A percentile compares a stretch with the other conserved stretches of the same genome.
Conservation (phyloP, 1,139 yeast genomes). For the Diutina ranongensis region DNA sequence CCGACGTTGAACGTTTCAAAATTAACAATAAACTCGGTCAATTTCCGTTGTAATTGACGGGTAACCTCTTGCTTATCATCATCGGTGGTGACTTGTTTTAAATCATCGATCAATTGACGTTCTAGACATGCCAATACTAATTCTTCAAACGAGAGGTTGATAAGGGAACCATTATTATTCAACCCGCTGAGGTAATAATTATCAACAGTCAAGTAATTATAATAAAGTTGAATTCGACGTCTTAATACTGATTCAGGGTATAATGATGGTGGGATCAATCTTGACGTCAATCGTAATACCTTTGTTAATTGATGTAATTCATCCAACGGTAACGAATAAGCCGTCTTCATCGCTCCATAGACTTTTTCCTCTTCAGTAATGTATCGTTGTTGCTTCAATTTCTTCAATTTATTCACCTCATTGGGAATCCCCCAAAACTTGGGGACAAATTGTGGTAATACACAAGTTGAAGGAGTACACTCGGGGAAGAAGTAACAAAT, state of each 20-base stretch:
- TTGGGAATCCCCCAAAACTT: constrained; percentile 19
- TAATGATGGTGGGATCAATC: constrained; percentile 24
- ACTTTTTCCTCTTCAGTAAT: not conserved
- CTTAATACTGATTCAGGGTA: constrained; percentile 30
- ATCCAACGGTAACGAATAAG: constrained; percentile 27
- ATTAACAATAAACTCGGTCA: constrained; percentile 23
- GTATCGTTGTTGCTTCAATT: constrained; percentile 5
- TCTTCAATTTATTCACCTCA: constrained; percentile 7
- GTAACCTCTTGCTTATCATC: constrained; percentile 9
- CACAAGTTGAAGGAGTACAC: constrained; percentile 60
- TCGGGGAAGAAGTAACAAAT: constrained; percentile 49
- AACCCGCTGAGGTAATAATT: constrained; percentile 34
- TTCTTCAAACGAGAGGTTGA: constrained; percentile 34
- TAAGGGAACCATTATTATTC: constrained; percentile 34
- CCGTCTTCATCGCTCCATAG: constrained; percentile 24
- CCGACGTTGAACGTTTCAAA: constrained; percentile 26
- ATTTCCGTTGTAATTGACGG: constrained; percentile 16
- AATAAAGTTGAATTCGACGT: constrained; percentile 25
- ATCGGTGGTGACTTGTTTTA: constrained; percentile 12
- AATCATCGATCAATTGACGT: constrained; percentile 30
- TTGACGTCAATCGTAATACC: constrained; percentile 26
- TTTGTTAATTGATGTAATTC: constrained; percentile 24
- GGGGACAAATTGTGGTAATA: constrained; percentile 39
- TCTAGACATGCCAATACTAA: constrained; percentile 36
- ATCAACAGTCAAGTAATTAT: constrained; percentile 38